phyloP scores from a whole-genome alignment of 1,284 basidiomycete species.

The Tausonia pullulans region DNA sequence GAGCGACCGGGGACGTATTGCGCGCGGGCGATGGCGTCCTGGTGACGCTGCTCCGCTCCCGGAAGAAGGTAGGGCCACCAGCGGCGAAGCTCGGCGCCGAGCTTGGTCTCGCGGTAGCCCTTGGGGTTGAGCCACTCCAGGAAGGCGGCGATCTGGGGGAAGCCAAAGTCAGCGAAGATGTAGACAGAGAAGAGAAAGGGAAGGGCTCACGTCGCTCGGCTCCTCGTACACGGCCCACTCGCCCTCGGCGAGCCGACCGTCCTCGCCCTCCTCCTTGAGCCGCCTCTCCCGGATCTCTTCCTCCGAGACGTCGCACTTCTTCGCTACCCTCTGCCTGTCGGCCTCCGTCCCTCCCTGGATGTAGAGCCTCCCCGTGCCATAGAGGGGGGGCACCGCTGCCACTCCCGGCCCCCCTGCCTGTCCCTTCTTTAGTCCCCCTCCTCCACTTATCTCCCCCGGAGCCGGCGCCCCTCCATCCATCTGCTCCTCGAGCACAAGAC shows the following conservation, averaged over 20 bases:
- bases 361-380: slow-evolving; percentile 50
- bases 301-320: slow-evolving; percentile 41
- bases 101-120: slow-evolving; percentile 71
- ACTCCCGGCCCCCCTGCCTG: too few species aligned
- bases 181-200: not conserved
- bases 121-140: slow-evolving; percentile 82
- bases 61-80: slow-evolving; percentile 47
- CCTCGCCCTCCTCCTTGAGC: slow-evolving; percentile 61
- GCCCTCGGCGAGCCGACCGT: slow-evolving; percentile 55
- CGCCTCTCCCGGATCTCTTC: slow-evolving; percentile 47
- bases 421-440: too few species aligned
- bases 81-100: slow-evolving; percentile 65
- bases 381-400: slow-evolving; percentile 28
- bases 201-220: slow-evolving; percentile 58
- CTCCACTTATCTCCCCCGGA: too few species aligned
- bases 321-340: slow-evolving; percentile 51
- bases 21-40: too few species aligned
- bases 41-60: slow-evolving; percentile 1
- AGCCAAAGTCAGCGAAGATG: slow-evolving; percentile 5
- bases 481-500: slow-evolving; percentile 47
- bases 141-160: slow-evolving; percentile 59
- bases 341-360: slow-evolving; percentile 55
- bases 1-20: too few species aligned
- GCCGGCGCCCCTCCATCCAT: not conserved
- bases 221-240: slow-evolving; percentile 87